Conservation (phyloP, 2,329 filamentous ascomycete species). For the Metarhizium robertsii region DNA sequence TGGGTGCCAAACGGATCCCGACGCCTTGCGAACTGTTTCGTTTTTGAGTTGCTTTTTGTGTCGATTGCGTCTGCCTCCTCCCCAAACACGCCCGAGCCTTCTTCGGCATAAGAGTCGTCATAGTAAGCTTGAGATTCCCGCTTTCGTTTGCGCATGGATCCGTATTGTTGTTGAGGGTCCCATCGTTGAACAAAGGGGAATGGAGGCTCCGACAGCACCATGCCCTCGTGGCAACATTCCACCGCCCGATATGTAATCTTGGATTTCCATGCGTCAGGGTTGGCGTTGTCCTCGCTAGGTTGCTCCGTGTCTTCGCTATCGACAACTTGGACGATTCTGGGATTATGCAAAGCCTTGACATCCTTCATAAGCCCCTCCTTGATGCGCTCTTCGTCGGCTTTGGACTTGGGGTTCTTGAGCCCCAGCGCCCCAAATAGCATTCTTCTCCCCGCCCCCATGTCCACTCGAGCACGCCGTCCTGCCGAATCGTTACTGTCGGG, state of each 20-base stretch:
- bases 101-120: slow-evolving; percentile 18
- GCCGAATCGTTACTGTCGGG: not conserved
- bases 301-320: slow-evolving; percentile 8
- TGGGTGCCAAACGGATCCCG: not conserved
- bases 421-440: slow-evolving; percentile 66
- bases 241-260: slow-evolving; percentile 70
- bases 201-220: slow-evolving; percentile 65
- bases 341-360: slow-evolving; percentile 31
- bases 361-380: slow-evolving; percentile 50
- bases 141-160: slow-evolving; percentile 39
- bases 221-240: slow-evolving; percentile 67
- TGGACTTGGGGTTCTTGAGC: slow-evolving; percentile 56
- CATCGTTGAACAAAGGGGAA: slow-evolving; percentile 87
- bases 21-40: not conserved
- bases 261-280: slow-evolving; percentile 59
- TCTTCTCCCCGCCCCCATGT: slow-evolving; percentile 53
- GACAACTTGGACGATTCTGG: slow-evolving; percentile 17
- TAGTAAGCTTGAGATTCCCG: slow-evolving; percentile 27
- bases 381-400: slow-evolving; percentile 56
- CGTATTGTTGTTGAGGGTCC: slow-evolving; percentile 61
- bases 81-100: slow-evolving; percentile 19
- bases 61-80: slow-evolving; percentile 14
- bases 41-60: not conserved
- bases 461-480: slow-evolving; percentile 14
- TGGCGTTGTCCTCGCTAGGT: slow-evolving; percentile 20